Evolutionary conservation across 176 grass and related monocot species (phyloP), one percentile per base, ranked within the genome.

Genomic region (Sorghum bicolor): DNA sequence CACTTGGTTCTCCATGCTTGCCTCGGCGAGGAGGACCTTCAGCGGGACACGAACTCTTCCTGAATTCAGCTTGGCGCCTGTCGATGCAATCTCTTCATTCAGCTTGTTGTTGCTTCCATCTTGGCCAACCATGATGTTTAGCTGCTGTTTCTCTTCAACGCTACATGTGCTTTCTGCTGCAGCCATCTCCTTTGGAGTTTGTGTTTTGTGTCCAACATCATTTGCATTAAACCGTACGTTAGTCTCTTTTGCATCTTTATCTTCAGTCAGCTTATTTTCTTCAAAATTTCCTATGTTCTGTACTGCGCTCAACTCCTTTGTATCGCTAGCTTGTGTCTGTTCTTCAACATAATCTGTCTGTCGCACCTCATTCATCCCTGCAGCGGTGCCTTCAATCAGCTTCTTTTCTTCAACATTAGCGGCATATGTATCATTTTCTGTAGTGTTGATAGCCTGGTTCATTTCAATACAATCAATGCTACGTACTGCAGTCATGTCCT

Each of bases 11-110:
- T 91, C 92, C 32, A 74, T 19, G 6, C 81, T 91, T 15, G 89
- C 92, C 73, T 91, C 84, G 0, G 86, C 89, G 0, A 94, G 89
- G 41, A 94, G 92, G 34, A 86, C 89, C 84, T 89, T 94, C 81
- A 94, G 72, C 3, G 87, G 86, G 17, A 87, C 86, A 22, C 67
- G 81, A 17, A 77, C 22, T 60, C 87, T 89, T 58, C 31, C 77
- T 50, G 92, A 84, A n/a, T 89, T 89, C 72, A 53, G 19, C 34
- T 50, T 73, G 8, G 17, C 30, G 5, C 31, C 80, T 0, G 68
- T 64, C 19, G 65, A 22, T 31, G 58, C 75, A 12, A 77, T 87
- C 65, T 82, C 87, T 82, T 78, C 66, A 0, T 86, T 69, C 32
- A 62, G 44, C 34, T 84, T 89, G 9, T 33, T 55, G 63, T 79